A percentile compares a stretch with the other conserved stretches of the same genome.
Evolutionary conservation across 2,329 filamentous ascomycete species (phyloP).

Genomic region (Paracoccidioides brasiliensis): DNA sequence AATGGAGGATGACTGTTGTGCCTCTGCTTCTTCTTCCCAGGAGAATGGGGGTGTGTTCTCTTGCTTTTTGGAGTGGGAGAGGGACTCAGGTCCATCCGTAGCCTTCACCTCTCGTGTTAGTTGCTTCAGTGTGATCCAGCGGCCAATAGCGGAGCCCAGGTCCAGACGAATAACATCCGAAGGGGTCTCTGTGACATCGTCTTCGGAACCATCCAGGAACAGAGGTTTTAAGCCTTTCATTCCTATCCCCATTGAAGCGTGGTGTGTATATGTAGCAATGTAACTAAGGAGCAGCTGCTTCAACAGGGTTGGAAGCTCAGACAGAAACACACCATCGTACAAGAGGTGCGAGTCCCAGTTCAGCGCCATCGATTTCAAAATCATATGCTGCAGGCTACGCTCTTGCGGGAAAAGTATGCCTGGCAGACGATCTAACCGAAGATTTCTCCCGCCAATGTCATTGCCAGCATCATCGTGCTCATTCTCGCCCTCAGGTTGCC

Average conservation of each 20-base stretch:
- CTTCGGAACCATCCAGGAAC: slow-evolving; percentile 24
- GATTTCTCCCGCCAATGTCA: slow-evolving; percentile 13
- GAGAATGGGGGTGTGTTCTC: slow-evolving; percentile 20
- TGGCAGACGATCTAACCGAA: slow-evolving; percentile 28
- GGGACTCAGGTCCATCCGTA: neutral
- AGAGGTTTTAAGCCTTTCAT: slow-evolving; percentile 38
- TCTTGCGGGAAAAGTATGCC: slow-evolving; percentile 25
- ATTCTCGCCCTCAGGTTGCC: neutral
- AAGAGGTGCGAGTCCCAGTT: slow-evolving; percentile 45
- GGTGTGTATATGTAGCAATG: slow-evolving; percentile 37
- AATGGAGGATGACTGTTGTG: slow-evolving; percentile 3
- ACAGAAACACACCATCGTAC: slow-evolving; percentile 44
- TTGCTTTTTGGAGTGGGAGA: neutral
- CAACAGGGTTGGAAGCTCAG: slow-evolving; percentile 37
- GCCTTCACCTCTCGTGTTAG: slow-evolving; percentile 33
- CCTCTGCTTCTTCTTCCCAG: slow-evolving; percentile 26
- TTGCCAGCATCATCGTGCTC: slow-evolving; percentile 7
- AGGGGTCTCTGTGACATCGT: slow-evolving; percentile 15
- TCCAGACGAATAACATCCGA: slow-evolving; percentile 40
- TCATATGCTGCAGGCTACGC: slow-evolving; percentile 37
- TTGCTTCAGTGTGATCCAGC: slow-evolving; percentile 36
- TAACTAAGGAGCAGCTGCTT: slow-evolving; percentile 45
- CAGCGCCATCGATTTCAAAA: slow-evolving; percentile 41
- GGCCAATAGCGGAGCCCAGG: slow-evolving; percentile 38
- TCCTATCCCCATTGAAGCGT: slow-evolving; percentile 26